A percentile compares a stretch with the other conserved stretches of the same genome.
These are phyloP conservation scores for Cubamyces sp. DNA, from an alignment of 768 basidiomycete species.

Conservation along the genomic window DNA sequence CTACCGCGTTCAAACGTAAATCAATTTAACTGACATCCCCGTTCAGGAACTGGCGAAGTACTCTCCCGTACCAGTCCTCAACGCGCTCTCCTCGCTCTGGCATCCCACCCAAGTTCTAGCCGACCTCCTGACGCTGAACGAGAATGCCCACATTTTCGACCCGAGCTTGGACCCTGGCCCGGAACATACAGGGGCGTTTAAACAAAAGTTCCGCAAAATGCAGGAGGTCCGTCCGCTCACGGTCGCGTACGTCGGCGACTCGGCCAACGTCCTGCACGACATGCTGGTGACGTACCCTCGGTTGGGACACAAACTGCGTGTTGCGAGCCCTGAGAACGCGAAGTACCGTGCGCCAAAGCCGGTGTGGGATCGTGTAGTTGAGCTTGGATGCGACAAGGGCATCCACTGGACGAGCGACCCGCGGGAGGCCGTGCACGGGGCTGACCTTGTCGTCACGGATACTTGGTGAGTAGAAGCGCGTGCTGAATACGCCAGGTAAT, in stretches of 20 bases:
- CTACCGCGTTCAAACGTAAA: conserved; percentile 1
- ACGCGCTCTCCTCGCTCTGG: conserved; percentile 94
- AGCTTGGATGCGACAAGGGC: conserved; percentile 70
- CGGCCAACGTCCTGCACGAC: conserved; percentile 94
- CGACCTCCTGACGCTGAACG: conserved; percentile 88
- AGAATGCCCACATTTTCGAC: conserved; percentile 63
- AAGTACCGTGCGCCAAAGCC: conserved; percentile 66
- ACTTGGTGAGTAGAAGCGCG: conserved; percentile 69
- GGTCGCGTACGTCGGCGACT: conserved; percentile 92
- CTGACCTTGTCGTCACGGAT: conserved; percentile 96
- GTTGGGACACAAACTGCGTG: conserved; percentile 81
- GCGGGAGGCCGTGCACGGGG: conserved; percentile 82
- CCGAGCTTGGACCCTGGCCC: conserved; percentile 28
- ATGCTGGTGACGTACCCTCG: conserved; percentile 96
- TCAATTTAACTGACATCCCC: neutral
- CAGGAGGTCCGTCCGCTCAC: conserved; percentile 77
- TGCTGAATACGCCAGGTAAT: neutral
- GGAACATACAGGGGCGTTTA: neutral
- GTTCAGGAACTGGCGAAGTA: conserved; percentile 84
- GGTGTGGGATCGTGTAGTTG: conserved; percentile 83
- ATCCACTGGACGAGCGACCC: conserved; percentile 82
- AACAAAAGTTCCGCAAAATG: conserved; percentile 35
- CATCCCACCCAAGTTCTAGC: conserved; percentile 97
- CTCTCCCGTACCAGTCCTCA: conserved; percentile 93
- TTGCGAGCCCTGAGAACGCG: conserved; percentile 73